These are phyloP conservation scores for Oryza glaberrima DNA, from an alignment of 176 grass and related monocot genomes.

Conservation along the genomic window DNA sequence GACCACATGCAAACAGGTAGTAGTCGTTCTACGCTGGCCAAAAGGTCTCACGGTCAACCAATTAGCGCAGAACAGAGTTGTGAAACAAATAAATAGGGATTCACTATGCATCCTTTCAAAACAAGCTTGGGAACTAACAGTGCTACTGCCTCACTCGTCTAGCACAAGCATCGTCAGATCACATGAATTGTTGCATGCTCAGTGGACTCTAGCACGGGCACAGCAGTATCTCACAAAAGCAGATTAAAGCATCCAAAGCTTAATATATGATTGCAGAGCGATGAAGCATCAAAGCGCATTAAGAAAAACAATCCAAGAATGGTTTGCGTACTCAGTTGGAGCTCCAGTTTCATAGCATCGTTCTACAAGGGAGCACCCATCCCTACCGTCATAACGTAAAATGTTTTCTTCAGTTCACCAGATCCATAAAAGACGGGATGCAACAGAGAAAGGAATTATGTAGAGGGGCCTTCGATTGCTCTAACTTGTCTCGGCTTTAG, in stretches of 20 bases:
- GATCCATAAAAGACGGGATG: conserved; percentile 35
- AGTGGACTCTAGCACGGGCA: neutral
- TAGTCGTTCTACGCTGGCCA: too few species aligned
- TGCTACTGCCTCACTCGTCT: neutral
- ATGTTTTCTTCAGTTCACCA: conserved; percentile 13
- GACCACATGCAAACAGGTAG: too few species aligned
- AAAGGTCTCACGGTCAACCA: too few species aligned
- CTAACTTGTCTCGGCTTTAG: conserved; percentile 38
- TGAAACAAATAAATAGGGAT: too few species aligned
- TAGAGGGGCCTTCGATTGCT: conserved; percentile 37
- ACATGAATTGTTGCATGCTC: neutral
- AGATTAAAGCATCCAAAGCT: neutral
- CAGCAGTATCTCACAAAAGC: neutral
- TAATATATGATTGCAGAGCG: neutral
- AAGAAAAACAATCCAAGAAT: conserved; percentile 29
- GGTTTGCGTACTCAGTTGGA: conserved; percentile 17
- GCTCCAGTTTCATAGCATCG: conserved; percentile 14
- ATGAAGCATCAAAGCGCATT: conserved; percentile 17
- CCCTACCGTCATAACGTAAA: conserved; percentile 25
- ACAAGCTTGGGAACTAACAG: too few species aligned
- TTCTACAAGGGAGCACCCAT: conserved; percentile 20
- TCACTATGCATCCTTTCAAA: too few species aligned
- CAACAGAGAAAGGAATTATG: conserved; percentile 21
- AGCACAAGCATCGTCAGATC: neutral
- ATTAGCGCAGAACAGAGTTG: too few species aligned